A percentile compares a stretch with the other conserved stretches of the same genome.
phyloP scores from a whole-genome alignment of 2,329 filamentous ascomycete species.

The Aspergillus bombycis region DNA sequence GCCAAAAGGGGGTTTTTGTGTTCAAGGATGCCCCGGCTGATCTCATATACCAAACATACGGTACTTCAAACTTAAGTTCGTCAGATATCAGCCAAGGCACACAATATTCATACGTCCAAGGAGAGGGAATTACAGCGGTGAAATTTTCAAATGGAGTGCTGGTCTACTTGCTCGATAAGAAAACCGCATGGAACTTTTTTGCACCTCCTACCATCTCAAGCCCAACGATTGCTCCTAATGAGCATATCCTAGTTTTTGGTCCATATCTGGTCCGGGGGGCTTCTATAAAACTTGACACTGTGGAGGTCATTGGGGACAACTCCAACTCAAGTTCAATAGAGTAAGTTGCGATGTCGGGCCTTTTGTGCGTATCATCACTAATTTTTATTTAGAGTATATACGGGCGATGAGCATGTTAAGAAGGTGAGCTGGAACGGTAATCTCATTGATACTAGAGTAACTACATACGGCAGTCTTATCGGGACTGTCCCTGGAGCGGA shows the following conservation, averaged over 20 bases:
- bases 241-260: slow-evolving; percentile 52
- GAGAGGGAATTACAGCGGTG: slow-evolving; percentile 50
- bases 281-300: slow-evolving; percentile 34
- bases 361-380: slow-evolving; percentile 4
- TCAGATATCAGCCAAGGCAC: slow-evolving; percentile 31
- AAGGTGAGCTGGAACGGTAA: slow-evolving; percentile 54
- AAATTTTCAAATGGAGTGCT: slow-evolving; percentile 55
- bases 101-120: slow-evolving; percentile 53
- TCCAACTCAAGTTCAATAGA: slow-evolving; percentile 47
- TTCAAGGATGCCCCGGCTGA: slow-evolving; percentile 43
- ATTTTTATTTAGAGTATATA: slow-evolving; percentile 36
- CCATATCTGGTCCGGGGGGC: slow-evolving; percentile 51
- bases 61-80: slow-evolving; percentile 40
- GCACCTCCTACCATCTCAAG: slow-evolving; percentile 53
- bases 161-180: slow-evolving; percentile 57
- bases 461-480: slow-evolving; percentile 50
- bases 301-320: slow-evolving; percentile 46
- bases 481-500: slow-evolving; percentile 46
- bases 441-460: slow-evolving; percentile 39
- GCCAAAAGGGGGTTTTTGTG: slow-evolving; percentile 55
- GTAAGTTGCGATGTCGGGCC: slow-evolving; percentile 18
- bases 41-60: slow-evolving; percentile 47
- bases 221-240: slow-evolving; percentile 48
- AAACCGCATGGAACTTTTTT: slow-evolving; percentile 61
- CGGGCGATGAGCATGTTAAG: slow-evolving; percentile 43